These are phyloP conservation scores for Pneumocystis jirovecii DNA, from an alignment of 1,139 yeast species.

Conservation along the genomic window DNA sequence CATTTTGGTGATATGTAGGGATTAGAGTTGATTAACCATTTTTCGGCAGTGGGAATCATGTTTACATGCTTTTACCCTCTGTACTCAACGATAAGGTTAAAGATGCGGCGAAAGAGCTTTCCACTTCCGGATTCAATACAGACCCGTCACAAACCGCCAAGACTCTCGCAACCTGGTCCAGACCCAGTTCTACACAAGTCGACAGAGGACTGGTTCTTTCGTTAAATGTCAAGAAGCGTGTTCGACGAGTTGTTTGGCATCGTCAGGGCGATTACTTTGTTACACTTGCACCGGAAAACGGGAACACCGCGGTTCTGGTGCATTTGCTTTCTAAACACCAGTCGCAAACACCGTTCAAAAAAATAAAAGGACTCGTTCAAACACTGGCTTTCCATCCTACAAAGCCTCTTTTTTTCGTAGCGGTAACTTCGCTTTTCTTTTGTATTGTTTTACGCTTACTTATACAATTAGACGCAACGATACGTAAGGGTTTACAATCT, in stretches of 20 bases:
- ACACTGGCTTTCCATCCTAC: conserved; percentile 96
- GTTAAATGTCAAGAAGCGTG: conserved; percentile 50
- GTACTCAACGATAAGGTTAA: conserved; percentile 91
- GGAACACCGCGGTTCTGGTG: conserved; percentile 74
- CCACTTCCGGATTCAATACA: conserved; percentile 29
- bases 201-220: conserved; percentile 60
- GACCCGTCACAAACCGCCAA: conserved; percentile 43
- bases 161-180: not conserved
- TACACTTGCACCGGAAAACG: conserved; percentile 80
- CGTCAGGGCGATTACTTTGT: conserved; percentile 94
- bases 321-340: conserved; percentile 90
- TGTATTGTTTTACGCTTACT: not conserved
- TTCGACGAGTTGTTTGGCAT: conserved; percentile 87
- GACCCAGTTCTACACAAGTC: conserved; percentile 44
- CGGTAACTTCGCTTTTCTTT: conserved; percentile 20
- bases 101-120: conserved; percentile 46
- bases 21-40: not conserved
- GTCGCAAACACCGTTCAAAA: conserved; percentile 93
- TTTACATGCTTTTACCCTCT: conserved; percentile 74
- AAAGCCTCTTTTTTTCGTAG: conserved; percentile 85
- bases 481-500: conserved; percentile 81
- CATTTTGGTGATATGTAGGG: conserved; percentile 15
- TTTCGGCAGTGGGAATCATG: conserved; percentile 54
- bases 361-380: conserved; percentile 85
- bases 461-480: conserved; percentile 45